Evolutionary conservation across 768 basidiomycete genomes (phyloP).

Genomic region (Tricholoma sp.): DNA sequence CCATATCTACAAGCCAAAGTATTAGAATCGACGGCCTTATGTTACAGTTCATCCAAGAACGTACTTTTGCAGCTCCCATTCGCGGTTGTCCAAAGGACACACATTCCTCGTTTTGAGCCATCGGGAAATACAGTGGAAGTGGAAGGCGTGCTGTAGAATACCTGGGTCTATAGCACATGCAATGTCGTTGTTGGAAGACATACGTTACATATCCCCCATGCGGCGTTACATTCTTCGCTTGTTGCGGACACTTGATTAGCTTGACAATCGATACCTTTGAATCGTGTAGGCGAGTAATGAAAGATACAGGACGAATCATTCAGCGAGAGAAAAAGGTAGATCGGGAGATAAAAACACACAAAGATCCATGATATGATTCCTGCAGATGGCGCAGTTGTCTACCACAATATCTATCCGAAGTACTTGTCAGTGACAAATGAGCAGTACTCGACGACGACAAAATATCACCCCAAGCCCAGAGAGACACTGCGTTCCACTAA

Average conservation of each 20-base stretch:
- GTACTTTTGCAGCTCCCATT: slow-evolving; percentile 96
- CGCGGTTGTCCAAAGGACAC: slow-evolving; percentile 91
- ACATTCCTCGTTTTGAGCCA: slow-evolving; percentile 99
- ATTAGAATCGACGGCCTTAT: not conserved
- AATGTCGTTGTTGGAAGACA: slow-evolving; percentile 15
- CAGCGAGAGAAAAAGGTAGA: not conserved
- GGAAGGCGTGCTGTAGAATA: slow-evolving; percentile 83
- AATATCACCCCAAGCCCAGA: slow-evolving; percentile 93
- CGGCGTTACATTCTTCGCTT: slow-evolving; percentile 95
- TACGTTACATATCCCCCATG: slow-evolving; percentile 99
- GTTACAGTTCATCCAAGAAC: slow-evolving; percentile 23
- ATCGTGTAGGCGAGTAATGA: slow-evolving; percentile 4
- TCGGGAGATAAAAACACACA: slow-evolving; percentile 49
- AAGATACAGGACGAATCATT: not conserved
- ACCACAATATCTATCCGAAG: slow-evolving; percentile 82
- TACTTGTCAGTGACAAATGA: not conserved
- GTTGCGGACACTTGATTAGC: slow-evolving; percentile 98
- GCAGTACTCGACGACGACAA: not conserved
- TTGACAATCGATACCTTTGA: slow-evolving; percentile 97
- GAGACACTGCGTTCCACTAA: slow-evolving; percentile 97
- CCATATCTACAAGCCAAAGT: slow-evolving; percentile 31
- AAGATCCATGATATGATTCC: slow-evolving; percentile 99
- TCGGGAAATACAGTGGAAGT: slow-evolving; percentile 98
- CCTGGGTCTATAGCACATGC: not conserved
- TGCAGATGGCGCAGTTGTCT: slow-evolving; percentile 99